Conservation (phyloP, 345 rosid species). For the Angophora floribunda region DNA sequence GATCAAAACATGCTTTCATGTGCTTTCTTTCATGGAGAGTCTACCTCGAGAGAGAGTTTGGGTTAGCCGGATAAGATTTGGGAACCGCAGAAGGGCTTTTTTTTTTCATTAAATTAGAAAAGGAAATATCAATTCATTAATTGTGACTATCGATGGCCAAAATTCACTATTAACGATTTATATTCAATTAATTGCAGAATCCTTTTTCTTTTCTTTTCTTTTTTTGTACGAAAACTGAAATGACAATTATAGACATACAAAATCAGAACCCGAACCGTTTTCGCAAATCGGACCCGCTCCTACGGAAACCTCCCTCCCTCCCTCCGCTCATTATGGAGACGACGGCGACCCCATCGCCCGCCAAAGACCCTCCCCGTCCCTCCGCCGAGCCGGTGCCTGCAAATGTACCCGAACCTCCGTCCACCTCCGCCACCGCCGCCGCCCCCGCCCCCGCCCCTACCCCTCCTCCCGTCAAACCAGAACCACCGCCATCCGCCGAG, state of each 20-base stretch:
- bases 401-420: slow-evolving; percentile 28
- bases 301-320: neutral
- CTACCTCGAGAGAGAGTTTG: fast-evolving
- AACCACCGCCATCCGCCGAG: slow-evolving; percentile 2
- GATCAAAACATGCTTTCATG: fast-evolving
- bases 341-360: neutral
- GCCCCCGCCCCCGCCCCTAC: neutral
- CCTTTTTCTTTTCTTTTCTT: neutral
- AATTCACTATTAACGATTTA: neutral
- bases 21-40: neutral
- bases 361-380: neutral
- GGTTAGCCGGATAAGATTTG: neutral
- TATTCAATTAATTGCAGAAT: neutral
- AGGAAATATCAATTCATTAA: neutral
- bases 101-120: neutral
- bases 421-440: neutral
- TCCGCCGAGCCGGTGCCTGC: neutral
- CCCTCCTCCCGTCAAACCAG: slow-evolving; percentile 6
- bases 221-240: neutral
- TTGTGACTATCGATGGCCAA: neutral
- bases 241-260: neutral
- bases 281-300: neutral
- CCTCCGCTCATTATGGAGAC: neutral
- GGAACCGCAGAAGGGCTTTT: fast-evolving
- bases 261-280: neutral